Conservation (phyloP, 1,139 yeast species). For the Blastobotrys apis region DNA sequence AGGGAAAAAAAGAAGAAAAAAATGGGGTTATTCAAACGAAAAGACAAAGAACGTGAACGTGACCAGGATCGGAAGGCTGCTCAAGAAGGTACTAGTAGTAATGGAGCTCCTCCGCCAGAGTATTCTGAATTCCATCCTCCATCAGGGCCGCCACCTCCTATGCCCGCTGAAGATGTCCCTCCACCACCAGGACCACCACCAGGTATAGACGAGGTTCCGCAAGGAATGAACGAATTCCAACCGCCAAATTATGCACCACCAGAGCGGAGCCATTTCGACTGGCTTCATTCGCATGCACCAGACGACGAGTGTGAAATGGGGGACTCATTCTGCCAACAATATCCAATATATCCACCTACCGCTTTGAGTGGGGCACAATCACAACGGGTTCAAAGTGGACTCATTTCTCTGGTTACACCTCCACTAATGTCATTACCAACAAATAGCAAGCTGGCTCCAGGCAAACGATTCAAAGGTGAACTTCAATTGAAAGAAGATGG, state of each 20-base stretch:
- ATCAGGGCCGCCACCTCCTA: constrained; percentile 1
- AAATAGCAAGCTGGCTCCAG: constrained; percentile 16
- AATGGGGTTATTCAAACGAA: constrained; percentile 13
- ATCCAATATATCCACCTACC: constrained; percentile 18
- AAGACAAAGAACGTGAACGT: constrained; percentile 10
- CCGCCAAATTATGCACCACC: constrained; percentile 24
- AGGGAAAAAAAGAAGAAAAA: too few relatives aligned
- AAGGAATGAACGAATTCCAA: neutral
- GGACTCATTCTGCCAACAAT: constrained; percentile 20
- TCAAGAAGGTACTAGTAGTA: too few relatives aligned
- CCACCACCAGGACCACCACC: constrained; percentile 14
- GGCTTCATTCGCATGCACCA: constrained; percentile 23
- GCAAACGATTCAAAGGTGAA: constrained; percentile 24
- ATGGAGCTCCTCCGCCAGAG: too few relatives aligned
- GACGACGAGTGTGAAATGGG: constrained; percentile 26
- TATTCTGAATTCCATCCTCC: too few relatives aligned
- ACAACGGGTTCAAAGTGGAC: constrained; percentile 5
- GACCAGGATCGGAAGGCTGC: too few relatives aligned
- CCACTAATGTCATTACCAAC: constrained; percentile 20
- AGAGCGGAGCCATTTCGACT: constrained; percentile 16
- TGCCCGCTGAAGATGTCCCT: too few relatives aligned
- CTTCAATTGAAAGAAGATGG: constrained; percentile 19
- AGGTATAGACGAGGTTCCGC: constrained; percentile 6
- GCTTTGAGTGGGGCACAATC: constrained; percentile 13
- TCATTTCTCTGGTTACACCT: constrained; percentile 21